Evolutionary conservation across 1,284 basidiomycete genomes (phyloP), one percentile per base, ranked within the genome.

Genomic region (Ceratobasidium sp.): DNA sequence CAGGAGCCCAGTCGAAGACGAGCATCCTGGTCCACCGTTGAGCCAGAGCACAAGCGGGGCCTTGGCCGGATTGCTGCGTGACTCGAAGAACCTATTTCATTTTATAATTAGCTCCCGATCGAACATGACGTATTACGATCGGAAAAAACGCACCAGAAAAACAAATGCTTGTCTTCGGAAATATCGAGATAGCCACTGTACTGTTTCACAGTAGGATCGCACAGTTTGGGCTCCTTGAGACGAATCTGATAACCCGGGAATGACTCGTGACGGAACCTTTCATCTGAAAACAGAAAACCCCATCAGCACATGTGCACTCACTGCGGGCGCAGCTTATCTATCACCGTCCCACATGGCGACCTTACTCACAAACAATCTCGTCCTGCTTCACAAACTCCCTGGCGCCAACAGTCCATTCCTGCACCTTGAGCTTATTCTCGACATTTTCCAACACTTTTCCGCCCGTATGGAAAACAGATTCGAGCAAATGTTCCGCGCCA

Each of bases 181-280:
- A 97, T 91, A 83, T 98, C 96, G 56, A 98, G 89, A 85, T 97
- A 98, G 12, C 95, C 95, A 66, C 94, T 95, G 83, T 95, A 92
- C 84, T 96, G 94, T 84, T 96, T 91, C 66, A 97, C 95, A 61
- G 89, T 87, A 0, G 93, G 86, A 82, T 97, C 96, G 82, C 96
- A 98, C 33, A 97, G 85, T 44, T 89, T 87, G 13, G 94, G 94
- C 81, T 73, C 70, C 40, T 67, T 80, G 33, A 80, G 23, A 20
- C 80, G 79, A 44, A 81, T 79, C 42, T 75, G 67, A 44, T 80
- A 79, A 3, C 76, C 51, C 18, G 80, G 80, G 66, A 80, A 81
- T 40, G 80, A 80, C 20, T 77, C 73, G 40, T 79, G 78, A n/a
- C 58, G 73, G 60, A 81, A 64, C 18, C 78, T 53, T 42, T 81